A percentile compares a stretch with the other conserved stretches of the same genome.
phyloP scores from a whole-genome alignment of 2,329 filamentous ascomycete genomes.

The Xylariaceae sp. region DNA sequence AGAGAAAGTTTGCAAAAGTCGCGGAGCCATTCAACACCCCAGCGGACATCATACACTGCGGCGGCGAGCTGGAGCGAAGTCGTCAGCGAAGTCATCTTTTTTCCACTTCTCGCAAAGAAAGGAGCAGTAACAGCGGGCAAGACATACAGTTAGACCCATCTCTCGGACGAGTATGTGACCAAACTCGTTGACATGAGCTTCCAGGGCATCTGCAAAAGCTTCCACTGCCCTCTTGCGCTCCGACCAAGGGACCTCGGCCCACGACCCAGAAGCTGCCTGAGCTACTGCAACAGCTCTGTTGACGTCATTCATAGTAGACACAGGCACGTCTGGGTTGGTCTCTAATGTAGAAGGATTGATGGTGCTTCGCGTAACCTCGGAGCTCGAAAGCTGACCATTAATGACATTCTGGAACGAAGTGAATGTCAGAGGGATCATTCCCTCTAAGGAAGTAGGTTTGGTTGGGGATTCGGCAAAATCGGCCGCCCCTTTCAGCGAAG shows the following conservation, averaged over 20 bases:
- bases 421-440: conserved; percentile 2
- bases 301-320: conserved; percentile 45
- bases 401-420: conserved; percentile 50
- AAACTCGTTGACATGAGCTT: conserved; percentile 13
- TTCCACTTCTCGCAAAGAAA: background rate
- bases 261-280: conserved; percentile 43
- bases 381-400: conserved; percentile 42
- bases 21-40: conserved; percentile 26
- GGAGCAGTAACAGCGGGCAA: background rate
- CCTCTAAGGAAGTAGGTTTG: background rate
- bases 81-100: background rate
- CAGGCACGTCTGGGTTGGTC: conserved; percentile 47
- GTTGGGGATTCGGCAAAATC: background rate
- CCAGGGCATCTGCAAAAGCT: conserved; percentile 19
- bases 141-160: conserved; percentile 18
- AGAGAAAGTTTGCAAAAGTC: conserved; percentile 21
- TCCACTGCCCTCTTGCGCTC: conserved; percentile 28
- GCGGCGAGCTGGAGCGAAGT: background rate
- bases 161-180: conserved; percentile 14
- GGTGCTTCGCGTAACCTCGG: conserved; percentile 41
- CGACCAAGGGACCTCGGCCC: conserved; percentile 35
- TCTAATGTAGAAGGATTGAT: conserved; percentile 49
- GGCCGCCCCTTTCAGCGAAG: background rate
- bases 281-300: conserved; percentile 47
- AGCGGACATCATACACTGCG: conserved; percentile 24